Conservation (phyloP, 192 early-diverging fungal species). For the Entomortierella chlamydospora region DNA sequence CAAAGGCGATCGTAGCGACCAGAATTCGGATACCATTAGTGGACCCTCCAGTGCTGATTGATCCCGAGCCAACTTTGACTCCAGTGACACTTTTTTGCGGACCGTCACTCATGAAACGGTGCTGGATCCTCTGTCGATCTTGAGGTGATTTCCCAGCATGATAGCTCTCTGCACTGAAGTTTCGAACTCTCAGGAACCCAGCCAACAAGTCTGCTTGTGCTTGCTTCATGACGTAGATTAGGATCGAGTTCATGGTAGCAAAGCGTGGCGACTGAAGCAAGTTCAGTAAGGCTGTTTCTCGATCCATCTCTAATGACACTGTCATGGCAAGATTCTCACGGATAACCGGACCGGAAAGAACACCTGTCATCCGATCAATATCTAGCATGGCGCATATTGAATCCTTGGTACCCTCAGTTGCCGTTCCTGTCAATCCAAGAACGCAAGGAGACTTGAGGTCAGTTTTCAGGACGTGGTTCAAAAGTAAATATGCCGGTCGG, state of each 20-base stretch:
- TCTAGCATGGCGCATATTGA: conserved; percentile 71
- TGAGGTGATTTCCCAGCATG: conserved; percentile 76
- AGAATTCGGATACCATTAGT: conserved; percentile 66
- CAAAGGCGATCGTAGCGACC: conserved; percentile 82
- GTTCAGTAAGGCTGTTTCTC: conserved; percentile 66
- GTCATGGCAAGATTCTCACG: conserved; percentile 73
- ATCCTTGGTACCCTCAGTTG: conserved; percentile 65
- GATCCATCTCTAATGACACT: conserved; percentile 60
- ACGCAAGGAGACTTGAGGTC: conserved; percentile 64
- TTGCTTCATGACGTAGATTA: conserved; percentile 77
- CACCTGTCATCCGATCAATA: conserved; percentile 58
- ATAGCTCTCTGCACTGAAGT: conserved; percentile 78
- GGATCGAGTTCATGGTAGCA: conserved; percentile 64
- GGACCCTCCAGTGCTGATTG: conserved; percentile 6
- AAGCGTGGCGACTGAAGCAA: conserved; percentile 66
- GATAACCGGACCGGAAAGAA: conserved; percentile 65
- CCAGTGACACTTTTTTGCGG: conserved; percentile 17
- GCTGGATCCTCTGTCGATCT: conserved; percentile 73
- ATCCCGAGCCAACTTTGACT: neutral
- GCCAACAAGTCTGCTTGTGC: conserved; percentile 76
- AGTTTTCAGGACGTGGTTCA: conserved; percentile 61
- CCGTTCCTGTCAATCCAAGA: conserved; percentile 80
- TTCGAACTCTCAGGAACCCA: conserved; percentile 71
- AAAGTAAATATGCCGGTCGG: conserved; percentile 73
- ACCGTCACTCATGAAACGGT: conserved; percentile 66